phyloP scores from a whole-genome alignment of 2,329 filamentous ascomycete genomes.

The Pyrenochaeta sp. region DNA sequence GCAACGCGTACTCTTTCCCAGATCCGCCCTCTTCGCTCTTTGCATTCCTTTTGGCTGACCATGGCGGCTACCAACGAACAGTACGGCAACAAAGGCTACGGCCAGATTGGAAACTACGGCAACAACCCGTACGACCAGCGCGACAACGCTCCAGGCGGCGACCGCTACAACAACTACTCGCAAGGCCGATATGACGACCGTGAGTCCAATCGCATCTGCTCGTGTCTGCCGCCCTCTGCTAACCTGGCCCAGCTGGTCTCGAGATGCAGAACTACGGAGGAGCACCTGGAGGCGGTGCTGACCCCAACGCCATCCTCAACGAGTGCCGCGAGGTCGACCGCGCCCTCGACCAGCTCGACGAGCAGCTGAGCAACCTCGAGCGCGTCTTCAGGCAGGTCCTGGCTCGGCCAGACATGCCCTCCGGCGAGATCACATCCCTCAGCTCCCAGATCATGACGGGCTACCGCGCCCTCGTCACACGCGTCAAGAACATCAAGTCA shows the following conservation, averaged over 20 bases:
- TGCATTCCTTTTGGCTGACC: conserved; percentile 21
- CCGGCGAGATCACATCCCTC: conserved; percentile 75
- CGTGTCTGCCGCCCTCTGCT: conserved; percentile 36
- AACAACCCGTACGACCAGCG: conserved; percentile 56
- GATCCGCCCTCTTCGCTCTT: conserved; percentile 12
- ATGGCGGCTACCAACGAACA: conserved; percentile 39
- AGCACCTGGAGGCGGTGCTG: conserved; percentile 25
- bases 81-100: conserved; percentile 53
- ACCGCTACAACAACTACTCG: conserved; percentile 65
- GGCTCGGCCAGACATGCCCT: conserved; percentile 76
- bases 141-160: conserved; percentile 51
- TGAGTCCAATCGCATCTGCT: conserved; percentile 35
- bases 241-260: conserved; percentile 53
- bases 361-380: conserved; percentile 75
- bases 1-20: conserved; percentile 9
- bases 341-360: conserved; percentile 77
- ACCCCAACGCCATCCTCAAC: conserved; percentile 83
- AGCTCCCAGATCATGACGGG: conserved; percentile 82
- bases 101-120: conserved; percentile 52
- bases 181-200: conserved; percentile 47
- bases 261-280: conserved; percentile 73
- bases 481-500: conserved; percentile 83
- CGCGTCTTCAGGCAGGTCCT: conserved; percentile 76
- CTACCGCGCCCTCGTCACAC: conserved; percentile 80
- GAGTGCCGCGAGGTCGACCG: conserved; percentile 83